Percentiles rank a stretch among this genome's conserved stretches.
Conservation (phyloP, 345 rosid species). For the Eucalyptus leucophloia region DNA sequence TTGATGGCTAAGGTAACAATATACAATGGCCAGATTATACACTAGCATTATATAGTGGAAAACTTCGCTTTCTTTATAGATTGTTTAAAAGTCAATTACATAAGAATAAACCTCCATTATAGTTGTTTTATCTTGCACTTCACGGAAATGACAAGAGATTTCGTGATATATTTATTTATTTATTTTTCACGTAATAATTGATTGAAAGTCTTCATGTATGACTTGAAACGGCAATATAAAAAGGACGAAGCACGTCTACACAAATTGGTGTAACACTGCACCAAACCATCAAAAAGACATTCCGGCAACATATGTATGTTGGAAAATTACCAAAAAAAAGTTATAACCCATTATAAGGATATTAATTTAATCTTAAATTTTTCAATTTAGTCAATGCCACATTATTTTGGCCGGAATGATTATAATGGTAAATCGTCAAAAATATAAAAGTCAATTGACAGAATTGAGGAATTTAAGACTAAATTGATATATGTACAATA, state of each 20-base stretch:
- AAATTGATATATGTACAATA: accelerated
- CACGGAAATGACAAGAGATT: neutral
- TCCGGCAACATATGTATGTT: neutral
- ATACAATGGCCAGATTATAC: neutral
- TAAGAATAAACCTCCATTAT: no score
- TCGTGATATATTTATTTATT: neutral
- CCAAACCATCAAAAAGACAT: neutral
- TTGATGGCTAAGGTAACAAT: neutral
- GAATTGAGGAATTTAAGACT: accelerated
- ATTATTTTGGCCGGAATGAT: accelerated
- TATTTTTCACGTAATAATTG: neutral
- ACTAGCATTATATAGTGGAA: neutral
- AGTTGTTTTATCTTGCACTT: no score
- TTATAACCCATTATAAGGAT: neutral
- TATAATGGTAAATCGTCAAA: neutral
- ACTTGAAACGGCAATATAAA: neutral
- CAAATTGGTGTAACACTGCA: neutral
- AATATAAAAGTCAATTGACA: accelerated
- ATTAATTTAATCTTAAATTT: accelerated
- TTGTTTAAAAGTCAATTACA: neutral
- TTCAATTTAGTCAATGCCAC: neutral
- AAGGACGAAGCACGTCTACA: neutral
- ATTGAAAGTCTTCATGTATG: neutral
- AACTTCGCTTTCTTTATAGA: neutral
- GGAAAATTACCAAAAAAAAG: neutral